Percentiles rank a stretch among this genome's conserved stretches.
Evolutionary conservation across 2,329 filamentous ascomycete species (phyloP).

Genomic region (Pestalotiopsis sp.): DNA sequence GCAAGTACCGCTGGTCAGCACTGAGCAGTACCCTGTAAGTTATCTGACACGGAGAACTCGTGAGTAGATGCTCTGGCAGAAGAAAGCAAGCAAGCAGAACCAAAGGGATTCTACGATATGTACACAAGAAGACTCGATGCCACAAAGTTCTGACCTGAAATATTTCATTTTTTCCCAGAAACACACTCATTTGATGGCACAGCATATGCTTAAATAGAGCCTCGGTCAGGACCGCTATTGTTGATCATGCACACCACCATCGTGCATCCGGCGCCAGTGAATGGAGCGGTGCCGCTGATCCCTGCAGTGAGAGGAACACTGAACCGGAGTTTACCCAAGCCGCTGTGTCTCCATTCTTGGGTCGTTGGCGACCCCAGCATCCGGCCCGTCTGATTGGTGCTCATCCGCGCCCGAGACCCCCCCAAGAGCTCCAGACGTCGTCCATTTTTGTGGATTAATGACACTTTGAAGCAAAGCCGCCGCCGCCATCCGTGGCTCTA

Average conservation of each 20-base stretch:
- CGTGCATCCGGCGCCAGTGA: not conserved
- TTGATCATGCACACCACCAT: not conserved
- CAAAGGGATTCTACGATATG: too few species aligned
- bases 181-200: not conserved
- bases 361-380: not conserved
- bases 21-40: too few species aligned
- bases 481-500: not conserved
- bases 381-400: not conserved
- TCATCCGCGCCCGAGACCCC: not conserved
- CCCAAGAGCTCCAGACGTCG: not conserved
- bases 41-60: too few species aligned
- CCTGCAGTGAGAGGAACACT: not conserved
- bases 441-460: not conserved
- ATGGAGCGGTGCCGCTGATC: not conserved
- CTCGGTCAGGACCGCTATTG: not conserved
- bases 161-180: not conserved
- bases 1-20: not conserved
- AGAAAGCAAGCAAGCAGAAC: too few species aligned
- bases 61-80: too few species aligned
- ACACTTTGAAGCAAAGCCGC: not conserved
- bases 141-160: not conserved
- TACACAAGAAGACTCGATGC: not conserved
- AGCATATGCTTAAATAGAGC: not conserved
- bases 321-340: not conserved
- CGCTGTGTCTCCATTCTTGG: not conserved